phyloP scores from a whole-genome alignment of 73 alveolate species.

The Effrenium voratum region DNA sequence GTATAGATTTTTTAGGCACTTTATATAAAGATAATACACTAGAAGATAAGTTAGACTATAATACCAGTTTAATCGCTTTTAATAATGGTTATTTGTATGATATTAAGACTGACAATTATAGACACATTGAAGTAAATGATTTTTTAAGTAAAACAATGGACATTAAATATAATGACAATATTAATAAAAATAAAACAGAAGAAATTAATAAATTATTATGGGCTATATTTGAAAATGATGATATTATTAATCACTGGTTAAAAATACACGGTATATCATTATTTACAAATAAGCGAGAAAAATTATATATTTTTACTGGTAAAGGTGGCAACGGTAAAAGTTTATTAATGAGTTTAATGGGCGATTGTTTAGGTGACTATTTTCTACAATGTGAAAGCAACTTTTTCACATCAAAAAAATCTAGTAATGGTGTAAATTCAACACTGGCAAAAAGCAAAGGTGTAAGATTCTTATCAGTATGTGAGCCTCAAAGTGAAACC shows the following conservation, averaged over 20 bases:
- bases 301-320: neutral
- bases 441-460: neutral
- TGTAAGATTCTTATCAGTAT: neutral
- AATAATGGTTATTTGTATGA: neutral
- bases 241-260: neutral
- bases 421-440: neutral
- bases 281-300: neutral
- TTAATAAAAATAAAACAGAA: neutral
- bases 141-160: neutral
- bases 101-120: too few species aligned
- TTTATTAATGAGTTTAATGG: neutral
- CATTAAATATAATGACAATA: too few species aligned
- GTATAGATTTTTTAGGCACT: neutral
- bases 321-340: neutral
- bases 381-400: neutral
- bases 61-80: neutral
- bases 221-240: neutral
- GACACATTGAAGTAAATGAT: neutral
- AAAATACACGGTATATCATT: neutral
- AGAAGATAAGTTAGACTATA: neutral
- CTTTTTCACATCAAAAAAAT: neutral
- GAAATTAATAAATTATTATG: neutral
- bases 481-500: neutral
- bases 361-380: neutral
- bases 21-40: neutral